Evolutionary conservation across 805 yeast genomes (phyloP), one percentile per base, ranked within the genome.

Genomic region (Scheffersomyces lignosus): DNA sequence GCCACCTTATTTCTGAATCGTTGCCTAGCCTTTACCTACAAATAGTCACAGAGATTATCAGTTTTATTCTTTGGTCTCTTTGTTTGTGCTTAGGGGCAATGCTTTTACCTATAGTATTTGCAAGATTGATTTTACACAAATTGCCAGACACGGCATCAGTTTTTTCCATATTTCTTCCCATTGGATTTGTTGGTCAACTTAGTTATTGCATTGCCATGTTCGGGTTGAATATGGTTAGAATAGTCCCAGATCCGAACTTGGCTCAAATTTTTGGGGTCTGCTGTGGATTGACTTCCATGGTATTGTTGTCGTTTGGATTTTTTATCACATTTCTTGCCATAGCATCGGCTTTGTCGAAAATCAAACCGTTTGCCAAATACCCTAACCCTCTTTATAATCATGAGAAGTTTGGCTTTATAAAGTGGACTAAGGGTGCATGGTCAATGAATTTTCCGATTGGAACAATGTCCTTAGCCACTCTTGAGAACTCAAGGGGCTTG

Each of bases 371-470:
- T 37, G 56, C 70, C 10, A 44, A 43, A 18, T 49, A 49, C 16
- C 58, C 58, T 10, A 62, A 62, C 46, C 36, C 47, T 1, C 27
- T 29, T 4, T 45, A 41, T 26, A 37, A 55, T 7, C 58, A 55
- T 40, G 37, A 43, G 18, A 29, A 25, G 22, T 33, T 45, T 27
- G 62, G 56, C 16, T 40, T 51, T 24, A 44, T 57, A 25, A 35
- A 31, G 33, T 57, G 55, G 34, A 49, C 40, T 31, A 44, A 47
- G 13, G 50, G 54, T 1, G 56, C 51, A 78, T 86, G 96, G 96
- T 80, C 89, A n/a, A 76, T 85, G 69, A 85, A 96, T 45, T 89
- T 89, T 80, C 96, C 96, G 3, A 51, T 88, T 49, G 96, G 96
- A 2, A 87, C 64, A 5, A 43, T 86, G 82, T 69, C 83, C 0